These are phyloP conservation scores for Sclerotinia spermophila DNA, from an alignment of 2,329 filamentous ascomycete species.

Conservation along the genomic window DNA sequence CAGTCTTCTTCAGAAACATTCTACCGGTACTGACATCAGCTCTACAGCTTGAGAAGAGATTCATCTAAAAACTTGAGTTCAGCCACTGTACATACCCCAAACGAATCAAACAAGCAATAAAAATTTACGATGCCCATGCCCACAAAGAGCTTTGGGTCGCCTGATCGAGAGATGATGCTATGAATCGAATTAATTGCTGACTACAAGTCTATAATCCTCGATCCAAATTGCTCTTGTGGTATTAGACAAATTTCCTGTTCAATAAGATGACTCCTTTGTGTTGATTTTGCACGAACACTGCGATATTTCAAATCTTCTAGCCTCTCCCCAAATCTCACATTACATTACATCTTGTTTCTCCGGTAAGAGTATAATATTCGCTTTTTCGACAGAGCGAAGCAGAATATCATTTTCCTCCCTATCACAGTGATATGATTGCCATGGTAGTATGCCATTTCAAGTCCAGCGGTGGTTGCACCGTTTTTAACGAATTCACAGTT, in stretches of 20 bases:
- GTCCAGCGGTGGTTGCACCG: not conserved
- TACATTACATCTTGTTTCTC: not conserved
- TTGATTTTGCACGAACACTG: not conserved
- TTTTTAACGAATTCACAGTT: not conserved
- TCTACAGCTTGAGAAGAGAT: constrained; percentile 35
- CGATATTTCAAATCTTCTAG: not conserved
- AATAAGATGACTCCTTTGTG: not conserved
- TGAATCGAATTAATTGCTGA: not conserved
- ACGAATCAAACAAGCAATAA: constrained; percentile 5
- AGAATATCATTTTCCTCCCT: too few species aligned
- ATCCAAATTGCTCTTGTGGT: not conserved
- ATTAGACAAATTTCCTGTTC: not conserved
- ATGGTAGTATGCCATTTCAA: not conserved
- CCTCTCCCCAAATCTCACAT: not conserved
- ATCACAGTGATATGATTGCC: not conserved
- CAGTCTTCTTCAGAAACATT: not conserved
- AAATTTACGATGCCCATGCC: not conserved
- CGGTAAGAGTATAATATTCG: too few species aligned
- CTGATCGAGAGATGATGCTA: not conserved
- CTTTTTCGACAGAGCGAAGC: too few species aligned
- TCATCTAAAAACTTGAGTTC: constrained; percentile 25
- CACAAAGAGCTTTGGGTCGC: not conserved
- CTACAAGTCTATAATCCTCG: not conserved
- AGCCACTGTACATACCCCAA: constrained; percentile 27
- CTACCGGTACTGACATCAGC: constrained; percentile 12